Evolutionary conservation across 768 basidiomycete species (phyloP).

Genomic region (Hericium erinaceus): DNA sequence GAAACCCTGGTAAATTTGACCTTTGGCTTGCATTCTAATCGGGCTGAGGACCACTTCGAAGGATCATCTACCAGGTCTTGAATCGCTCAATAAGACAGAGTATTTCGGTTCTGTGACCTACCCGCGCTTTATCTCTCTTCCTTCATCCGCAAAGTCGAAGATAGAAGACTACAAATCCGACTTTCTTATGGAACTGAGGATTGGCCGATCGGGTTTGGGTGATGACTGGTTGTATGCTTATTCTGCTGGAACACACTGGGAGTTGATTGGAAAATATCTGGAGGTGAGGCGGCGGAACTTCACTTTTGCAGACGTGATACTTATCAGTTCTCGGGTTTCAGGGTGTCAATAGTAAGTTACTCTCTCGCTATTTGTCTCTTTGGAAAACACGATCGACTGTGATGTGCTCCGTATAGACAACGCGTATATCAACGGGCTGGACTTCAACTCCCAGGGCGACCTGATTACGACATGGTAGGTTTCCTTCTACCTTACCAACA

Average conservation of each 20-base stretch:
- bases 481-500: background rate
- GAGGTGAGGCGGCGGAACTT: constrained; percentile 16
- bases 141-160: background rate
- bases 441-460: constrained; percentile 23
- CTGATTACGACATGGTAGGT: constrained; percentile 25
- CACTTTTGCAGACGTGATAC: background rate
- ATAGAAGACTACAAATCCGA: constrained; percentile 16
- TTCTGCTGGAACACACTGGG: constrained; percentile 21
- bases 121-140: constrained; percentile 21
- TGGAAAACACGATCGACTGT: too few relatives aligned
- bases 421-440: constrained; percentile 30
- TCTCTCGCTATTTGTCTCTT: too few relatives aligned
- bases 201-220: constrained; percentile 27
- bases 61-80: constrained; percentile 27
- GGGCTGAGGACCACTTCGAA: constrained; percentile 1
- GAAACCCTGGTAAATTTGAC: constrained; percentile 14
- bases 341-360: constrained; percentile 26
- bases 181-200: constrained; percentile 26
- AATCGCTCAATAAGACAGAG: constrained; percentile 20
- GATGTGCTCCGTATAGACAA: constrained; percentile 18
- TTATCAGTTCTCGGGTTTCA: background rate
- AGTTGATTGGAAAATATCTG: constrained; percentile 24
- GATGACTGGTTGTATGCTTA: constrained; percentile 31
- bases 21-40: background rate
- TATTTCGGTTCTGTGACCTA: constrained; percentile 30